Conservation (phyloP, 495 filamentous ascomycete species). For the Xylaria intraflava region DNA sequence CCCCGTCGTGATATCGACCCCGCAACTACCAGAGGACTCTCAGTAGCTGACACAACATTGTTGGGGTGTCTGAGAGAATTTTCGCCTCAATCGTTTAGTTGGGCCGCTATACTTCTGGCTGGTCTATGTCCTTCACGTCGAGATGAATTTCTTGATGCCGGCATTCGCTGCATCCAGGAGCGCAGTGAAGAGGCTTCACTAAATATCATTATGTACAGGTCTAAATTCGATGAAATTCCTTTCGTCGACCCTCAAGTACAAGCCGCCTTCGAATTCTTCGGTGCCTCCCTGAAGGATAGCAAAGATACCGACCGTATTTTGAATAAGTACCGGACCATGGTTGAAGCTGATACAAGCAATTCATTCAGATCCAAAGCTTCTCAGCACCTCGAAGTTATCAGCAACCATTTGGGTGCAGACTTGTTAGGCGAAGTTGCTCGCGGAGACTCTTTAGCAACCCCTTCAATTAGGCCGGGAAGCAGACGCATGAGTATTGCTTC, state of each 20-base stretch:
- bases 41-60: conserved; percentile 9
- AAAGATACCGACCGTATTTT: conserved; percentile 12
- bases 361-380: conserved; percentile 8
- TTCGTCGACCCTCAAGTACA: conserved; percentile 8
- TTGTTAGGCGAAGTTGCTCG: conserved; percentile 15
- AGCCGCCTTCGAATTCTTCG: conserved; percentile 20
- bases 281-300: background rate
- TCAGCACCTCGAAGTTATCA: conserved; percentile 20
- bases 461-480: background rate
- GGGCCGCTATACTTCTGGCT: conserved; percentile 22
- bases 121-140: conserved; percentile 16
- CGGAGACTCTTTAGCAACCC: conserved; percentile 3
- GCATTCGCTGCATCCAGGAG: conserved; percentile 17
- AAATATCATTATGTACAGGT: conserved; percentile 22
- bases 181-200: conserved; percentile 20
- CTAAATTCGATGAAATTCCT: conserved; percentile 18
- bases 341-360: conserved; percentile 1
- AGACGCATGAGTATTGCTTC: conserved; percentile 18
- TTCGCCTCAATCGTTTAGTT: conserved; percentile 18
- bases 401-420: conserved; percentile 15
- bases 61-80: conserved; percentile 20
- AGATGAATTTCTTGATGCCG: conserved; percentile 20
- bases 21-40: background rate
- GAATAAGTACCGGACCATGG: conserved; percentile 10
- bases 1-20: background rate